A percentile compares a stretch with the other conserved stretches of the same genome.
phyloP scores from a whole-genome alignment of 1,284 basidiomycete genomes.

The Schizophyllum commune region DNA sequence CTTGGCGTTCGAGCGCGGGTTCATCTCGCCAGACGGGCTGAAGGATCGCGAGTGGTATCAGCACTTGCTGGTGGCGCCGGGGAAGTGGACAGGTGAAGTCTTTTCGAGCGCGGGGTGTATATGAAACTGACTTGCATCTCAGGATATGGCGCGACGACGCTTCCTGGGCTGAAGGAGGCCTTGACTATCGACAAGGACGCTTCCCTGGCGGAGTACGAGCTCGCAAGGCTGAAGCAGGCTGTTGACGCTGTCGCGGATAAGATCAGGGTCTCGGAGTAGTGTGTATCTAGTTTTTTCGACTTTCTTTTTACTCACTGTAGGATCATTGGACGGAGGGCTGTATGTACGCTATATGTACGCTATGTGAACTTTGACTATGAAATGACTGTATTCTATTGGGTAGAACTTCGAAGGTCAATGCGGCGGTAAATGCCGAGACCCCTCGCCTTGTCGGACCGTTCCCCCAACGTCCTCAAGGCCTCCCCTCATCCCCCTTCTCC shows the following conservation, averaged over 20 bases:
- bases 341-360: not conserved
- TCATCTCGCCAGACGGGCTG: conserved; percentile 71
- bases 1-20: conserved; percentile 73
- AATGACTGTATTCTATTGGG: no score
- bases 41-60: conserved; percentile 78
- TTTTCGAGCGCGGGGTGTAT: not conserved
- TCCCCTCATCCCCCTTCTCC: not conserved
- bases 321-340: not conserved
- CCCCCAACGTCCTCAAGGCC: no score
- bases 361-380: no score
- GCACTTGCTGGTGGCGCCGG: conserved; percentile 85
- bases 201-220: conserved; percentile 57
- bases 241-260: conserved; percentile 44
- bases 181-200: conserved; percentile 62
- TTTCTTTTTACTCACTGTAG: not conserved
- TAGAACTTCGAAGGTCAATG: no score
- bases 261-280: conserved; percentile 18
- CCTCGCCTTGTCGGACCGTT: no score
- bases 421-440: no score
- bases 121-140: conserved; percentile 6
- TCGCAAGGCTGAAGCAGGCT: conserved; percentile 50
- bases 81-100: conserved; percentile 74
- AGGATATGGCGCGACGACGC: conserved; percentile 84
- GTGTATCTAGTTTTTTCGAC: not conserved
- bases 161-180: conserved; percentile 80